Percentiles rank a stretch among this genome's conserved stretches.
Conservation (phyloP, 2,329 filamentous ascomycete genomes). For the Calonectria leucothoes region DNA sequence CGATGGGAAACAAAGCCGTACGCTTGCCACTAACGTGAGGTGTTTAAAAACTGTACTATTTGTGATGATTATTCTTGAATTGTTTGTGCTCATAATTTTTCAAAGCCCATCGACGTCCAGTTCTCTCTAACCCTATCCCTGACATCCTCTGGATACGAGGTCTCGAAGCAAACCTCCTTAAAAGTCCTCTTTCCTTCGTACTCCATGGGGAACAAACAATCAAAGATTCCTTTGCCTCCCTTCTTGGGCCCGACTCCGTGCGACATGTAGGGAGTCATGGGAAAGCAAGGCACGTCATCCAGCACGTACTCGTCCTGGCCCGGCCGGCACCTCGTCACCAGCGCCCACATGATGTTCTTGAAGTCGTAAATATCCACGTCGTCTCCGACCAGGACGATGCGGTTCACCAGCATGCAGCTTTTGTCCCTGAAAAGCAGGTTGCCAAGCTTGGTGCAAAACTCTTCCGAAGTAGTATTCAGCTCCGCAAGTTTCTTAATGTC, state of each 20-base stretch:
- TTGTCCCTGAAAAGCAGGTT: constrained; percentile 21
- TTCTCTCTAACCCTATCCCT: constrained; percentile 10
- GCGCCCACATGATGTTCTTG: constrained; percentile 62
- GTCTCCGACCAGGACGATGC: constrained; percentile 57
- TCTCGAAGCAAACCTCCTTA: constrained; percentile 44
- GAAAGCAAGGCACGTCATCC: constrained; percentile 55
- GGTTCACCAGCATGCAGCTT: constrained; percentile 56
- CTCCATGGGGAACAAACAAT: constrained; percentile 55
- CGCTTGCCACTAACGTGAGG: background rate
- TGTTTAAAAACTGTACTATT: background rate
- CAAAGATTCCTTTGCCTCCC: constrained; percentile 59
- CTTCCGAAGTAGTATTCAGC: constrained; percentile 14
- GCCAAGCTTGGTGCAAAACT: constrained; percentile 26
- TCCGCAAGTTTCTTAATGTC: constrained; percentile 67
- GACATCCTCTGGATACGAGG: constrained; percentile 46
- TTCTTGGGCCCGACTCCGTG: constrained; percentile 49
- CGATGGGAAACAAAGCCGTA: too few relatives aligned
- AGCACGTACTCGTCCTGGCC: constrained; percentile 56
- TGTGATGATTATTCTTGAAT: background rate
- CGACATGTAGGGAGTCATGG: constrained; percentile 59
- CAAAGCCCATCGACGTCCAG: constrained; percentile 3
- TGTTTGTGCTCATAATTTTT: background rate
- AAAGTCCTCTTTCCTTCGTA: constrained; percentile 51
- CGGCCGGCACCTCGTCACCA: constrained; percentile 59
- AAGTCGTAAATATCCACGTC: constrained; percentile 60